phyloP scores from a whole-genome alignment of 257 asterid species.

The Plantago major region DNA sequence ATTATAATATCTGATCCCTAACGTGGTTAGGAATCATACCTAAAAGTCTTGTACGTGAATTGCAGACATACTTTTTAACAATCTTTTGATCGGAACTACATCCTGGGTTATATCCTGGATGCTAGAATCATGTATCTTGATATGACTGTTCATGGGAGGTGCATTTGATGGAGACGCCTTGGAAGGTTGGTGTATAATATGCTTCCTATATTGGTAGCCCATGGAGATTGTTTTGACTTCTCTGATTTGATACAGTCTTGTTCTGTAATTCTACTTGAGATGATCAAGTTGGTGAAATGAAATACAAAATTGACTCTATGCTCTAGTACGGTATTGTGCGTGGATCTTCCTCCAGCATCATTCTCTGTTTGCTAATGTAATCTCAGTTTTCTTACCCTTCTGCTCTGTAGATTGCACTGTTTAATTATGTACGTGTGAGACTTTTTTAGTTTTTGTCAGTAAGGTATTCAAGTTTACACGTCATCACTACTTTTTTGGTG shows the following conservation, averaged over 20 bases:
- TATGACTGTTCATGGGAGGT: slow-evolving; percentile 54
- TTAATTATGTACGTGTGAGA: not conserved
- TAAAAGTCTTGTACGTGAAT: slow-evolving; percentile 38
- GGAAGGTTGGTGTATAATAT: not conserved
- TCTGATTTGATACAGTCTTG: too few species aligned
- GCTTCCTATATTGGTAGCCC: not conserved
- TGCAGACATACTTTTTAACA: slow-evolving; percentile 49
- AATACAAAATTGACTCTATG: too few species aligned
- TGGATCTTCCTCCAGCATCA: too few species aligned
- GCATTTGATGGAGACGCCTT: not conserved
- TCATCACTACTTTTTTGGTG: not conserved
- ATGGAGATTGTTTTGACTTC: too few species aligned
- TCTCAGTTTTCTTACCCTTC: too few species aligned
- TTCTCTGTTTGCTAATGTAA: too few species aligned
- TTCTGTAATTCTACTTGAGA: too few species aligned
- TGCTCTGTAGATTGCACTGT: too few species aligned
- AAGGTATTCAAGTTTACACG: slow-evolving; percentile 2
- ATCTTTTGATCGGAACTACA: slow-evolving; percentile 53
- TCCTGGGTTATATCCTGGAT: slow-evolving; percentile 51
- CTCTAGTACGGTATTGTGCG: too few species aligned
- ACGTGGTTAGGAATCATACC: slow-evolving; percentile 45
- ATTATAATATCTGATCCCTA: slow-evolving; percentile 37
- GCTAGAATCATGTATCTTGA: slow-evolving; percentile 31
- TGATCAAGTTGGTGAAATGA: too few species aligned
- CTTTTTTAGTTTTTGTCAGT: not conserved